Conservation (phyloP, 164 flowering plant species). For the Vitis rupestris region DNA sequence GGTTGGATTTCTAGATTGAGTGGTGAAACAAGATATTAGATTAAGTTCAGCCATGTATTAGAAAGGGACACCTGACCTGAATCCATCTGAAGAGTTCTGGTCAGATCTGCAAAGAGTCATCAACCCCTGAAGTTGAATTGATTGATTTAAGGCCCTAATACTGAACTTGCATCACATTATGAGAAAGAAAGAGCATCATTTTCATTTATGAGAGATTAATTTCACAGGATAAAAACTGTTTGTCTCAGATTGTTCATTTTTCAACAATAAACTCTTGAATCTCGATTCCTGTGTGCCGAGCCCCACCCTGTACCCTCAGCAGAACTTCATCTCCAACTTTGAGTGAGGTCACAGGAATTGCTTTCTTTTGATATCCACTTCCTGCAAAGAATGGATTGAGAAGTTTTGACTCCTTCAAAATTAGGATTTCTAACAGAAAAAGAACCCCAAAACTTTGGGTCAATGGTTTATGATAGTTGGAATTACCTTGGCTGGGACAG, state of each 20-base stretch:
- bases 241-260: slow-evolving; percentile 35
- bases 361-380: slow-evolving; percentile 31
- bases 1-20: no score
- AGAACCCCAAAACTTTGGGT: neutral
- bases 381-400: slow-evolving; percentile 26
- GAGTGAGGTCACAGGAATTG: slow-evolving; percentile 78
- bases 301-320: slow-evolving; percentile 75
- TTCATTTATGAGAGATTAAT: no score
- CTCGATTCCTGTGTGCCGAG: slow-evolving; percentile 89
- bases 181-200: no score
- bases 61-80: no score
- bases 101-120: no score
- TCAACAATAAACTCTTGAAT: slow-evolving; percentile 88
- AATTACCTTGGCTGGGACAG: slow-evolving; percentile 50
- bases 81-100: no score
- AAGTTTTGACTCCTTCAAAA: neutral
- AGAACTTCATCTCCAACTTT: slow-evolving; percentile 72
- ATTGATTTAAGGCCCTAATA: no score
- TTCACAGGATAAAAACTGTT: neutral
- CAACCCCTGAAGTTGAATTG: no score
- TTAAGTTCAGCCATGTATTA: no score
- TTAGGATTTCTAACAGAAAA: neutral
- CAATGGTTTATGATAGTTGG: neutral
- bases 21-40: no score
- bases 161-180: no score